A percentile compares a stretch with the other conserved stretches of the same genome.
phyloP scores from a whole-genome alignment of 1,284 basidiomycete species.

The Cutaneotrichosporon cavernicola region DNA sequence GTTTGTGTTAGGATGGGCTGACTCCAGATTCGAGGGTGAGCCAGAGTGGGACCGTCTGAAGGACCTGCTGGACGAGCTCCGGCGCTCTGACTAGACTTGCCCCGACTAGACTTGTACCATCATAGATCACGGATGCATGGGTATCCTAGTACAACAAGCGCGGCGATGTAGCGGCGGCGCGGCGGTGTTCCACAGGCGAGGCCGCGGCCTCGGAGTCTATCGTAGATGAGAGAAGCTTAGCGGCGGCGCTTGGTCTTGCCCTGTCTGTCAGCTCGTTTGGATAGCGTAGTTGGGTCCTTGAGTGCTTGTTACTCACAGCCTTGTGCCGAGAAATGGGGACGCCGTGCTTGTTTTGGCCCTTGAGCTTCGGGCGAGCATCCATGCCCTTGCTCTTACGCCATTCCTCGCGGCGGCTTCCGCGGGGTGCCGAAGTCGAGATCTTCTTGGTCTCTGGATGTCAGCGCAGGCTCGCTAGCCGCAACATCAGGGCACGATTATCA shows the following conservation, averaged over 20 bases:
- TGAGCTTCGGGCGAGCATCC: conserved; percentile 40
- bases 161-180: not conserved
- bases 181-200: not conserved
- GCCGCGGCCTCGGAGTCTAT: not conserved
- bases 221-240: conserved; percentile 2
- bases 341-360: conserved; percentile 42
- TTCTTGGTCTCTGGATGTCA: conserved; percentile 35
- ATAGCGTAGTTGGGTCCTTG: too few relatives aligned
- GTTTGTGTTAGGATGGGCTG: not conserved
- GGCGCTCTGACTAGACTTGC: conserved; percentile 30
- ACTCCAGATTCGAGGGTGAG: conserved; percentile 71
- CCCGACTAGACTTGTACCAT: not conserved
- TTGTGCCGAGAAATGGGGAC: conserved; percentile 36
- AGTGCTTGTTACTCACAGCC: conserved; percentile 15
- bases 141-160: conserved; percentile 22
- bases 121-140: conserved; percentile 21
- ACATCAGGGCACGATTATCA: too few relatives aligned
- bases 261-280: not conserved
- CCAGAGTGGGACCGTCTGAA: conserved; percentile 73
- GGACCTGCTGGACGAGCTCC: conserved; percentile 56
- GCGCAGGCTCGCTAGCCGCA: not conserved
- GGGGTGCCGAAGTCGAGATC: conserved; percentile 51
- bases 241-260: conserved; percentile 39
- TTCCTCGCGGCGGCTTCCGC: conserved; percentile 47
- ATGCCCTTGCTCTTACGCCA: conserved; percentile 53